Evolutionary conservation across 495 filamentous ascomycete species (phyloP).

Genomic region (Xylaria intraflava): DNA sequence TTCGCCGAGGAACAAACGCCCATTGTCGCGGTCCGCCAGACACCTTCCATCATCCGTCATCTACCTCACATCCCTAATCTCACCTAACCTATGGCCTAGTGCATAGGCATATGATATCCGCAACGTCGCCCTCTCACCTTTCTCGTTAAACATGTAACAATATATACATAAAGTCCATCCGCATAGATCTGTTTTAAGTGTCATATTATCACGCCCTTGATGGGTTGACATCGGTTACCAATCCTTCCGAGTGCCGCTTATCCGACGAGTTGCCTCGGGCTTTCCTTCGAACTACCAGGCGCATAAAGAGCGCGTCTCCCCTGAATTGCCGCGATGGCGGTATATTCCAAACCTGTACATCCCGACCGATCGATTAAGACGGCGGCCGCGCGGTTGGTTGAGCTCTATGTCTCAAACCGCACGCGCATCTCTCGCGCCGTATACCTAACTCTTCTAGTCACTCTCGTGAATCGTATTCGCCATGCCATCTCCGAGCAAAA

Average conservation of each 20-base stretch:
- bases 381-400: constrained; percentile 64
- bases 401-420: constrained; percentile 76
- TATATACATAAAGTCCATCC: not conserved
- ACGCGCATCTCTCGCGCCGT: constrained; percentile 84
- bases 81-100: not conserved
- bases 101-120: too few species aligned
- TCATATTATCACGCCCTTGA: not conserved
- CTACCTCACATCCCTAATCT: not conserved
- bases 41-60: not conserved
- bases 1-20: constrained; percentile 23
- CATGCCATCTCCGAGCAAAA: constrained; percentile 91
- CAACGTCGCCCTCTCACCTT: not conserved
- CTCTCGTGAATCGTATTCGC: constrained; percentile 81
- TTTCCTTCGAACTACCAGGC: not conserved
- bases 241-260: not conserved
- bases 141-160: constrained; percentile 17
- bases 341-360: constrained; percentile 67
- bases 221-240: not conserved
- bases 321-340: constrained; percentile 53
- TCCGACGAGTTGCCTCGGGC: not conserved
- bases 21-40: too few species aligned
- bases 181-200: constrained; percentile 1
- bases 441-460: constrained; percentile 85
- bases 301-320: constrained; percentile 7
- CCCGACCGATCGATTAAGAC: constrained; percentile 64